phyloP scores from a whole-genome alignment of 495 filamentous ascomycete species.

The Hypoxylon crocopeplum region DNA sequence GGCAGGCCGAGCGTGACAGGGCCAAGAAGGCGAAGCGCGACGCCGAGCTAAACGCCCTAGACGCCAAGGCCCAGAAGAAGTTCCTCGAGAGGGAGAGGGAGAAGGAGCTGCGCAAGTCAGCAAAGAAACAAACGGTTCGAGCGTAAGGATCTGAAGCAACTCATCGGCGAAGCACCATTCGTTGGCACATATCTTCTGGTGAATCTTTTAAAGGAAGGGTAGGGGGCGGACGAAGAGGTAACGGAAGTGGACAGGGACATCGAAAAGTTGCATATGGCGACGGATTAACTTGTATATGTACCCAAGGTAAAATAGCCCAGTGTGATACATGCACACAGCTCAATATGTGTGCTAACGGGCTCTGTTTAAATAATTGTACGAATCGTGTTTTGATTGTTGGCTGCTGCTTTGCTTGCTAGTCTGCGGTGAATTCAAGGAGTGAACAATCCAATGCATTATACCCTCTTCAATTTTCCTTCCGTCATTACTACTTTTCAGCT shows the following conservation, averaged over 20 bases:
- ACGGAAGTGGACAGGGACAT: background rate
- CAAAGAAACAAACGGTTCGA: conserved; percentile 71
- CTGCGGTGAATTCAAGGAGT: too few species aligned
- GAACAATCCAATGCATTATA: too few species aligned
- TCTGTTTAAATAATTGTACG: conserved; percentile 14
- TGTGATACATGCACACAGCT: background rate
- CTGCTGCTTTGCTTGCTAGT: background rate
- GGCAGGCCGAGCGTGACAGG: conserved; percentile 77
- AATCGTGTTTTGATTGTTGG: background rate
- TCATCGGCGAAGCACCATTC: background rate
- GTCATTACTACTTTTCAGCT: too few species aligned
- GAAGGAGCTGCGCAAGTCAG: conserved; percentile 74
- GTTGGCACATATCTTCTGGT: background rate
- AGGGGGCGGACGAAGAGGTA: background rate
- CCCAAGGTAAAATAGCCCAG: background rate
- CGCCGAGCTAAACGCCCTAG: conserved; percentile 77
- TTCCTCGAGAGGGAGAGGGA: conserved; percentile 90
- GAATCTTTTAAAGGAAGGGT: background rate
- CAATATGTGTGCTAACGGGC: conserved; percentile 7
- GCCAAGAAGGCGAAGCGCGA: conserved; percentile 94
- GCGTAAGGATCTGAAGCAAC: conserved; percentile 25
- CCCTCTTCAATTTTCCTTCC: too few species aligned
- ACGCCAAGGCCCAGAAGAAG: conserved; percentile 93
- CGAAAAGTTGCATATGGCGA: conserved; percentile 5
- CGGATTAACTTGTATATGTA: conserved; percentile 16